Base-by-base conservation (phyloP, 106 monocot species). In the Ottelia alismoides region DNA sequence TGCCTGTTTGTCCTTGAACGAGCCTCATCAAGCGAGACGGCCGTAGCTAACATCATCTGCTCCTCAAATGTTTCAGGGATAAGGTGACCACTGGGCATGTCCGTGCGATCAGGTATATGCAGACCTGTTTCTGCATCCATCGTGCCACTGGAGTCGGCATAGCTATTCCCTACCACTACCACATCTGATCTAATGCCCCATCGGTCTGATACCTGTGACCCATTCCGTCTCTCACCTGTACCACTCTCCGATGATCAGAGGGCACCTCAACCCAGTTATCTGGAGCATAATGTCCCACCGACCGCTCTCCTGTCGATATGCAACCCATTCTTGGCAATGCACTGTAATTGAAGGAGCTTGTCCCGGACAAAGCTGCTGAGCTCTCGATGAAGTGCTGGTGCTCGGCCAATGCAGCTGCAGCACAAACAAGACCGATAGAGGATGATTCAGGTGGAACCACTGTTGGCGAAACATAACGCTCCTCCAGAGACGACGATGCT, bases 1-100 rank as follows among this genome's bases (percentile, higher is more conserved):
- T 67, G 76, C 17, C 67, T 29, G 49, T 56, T 72, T 27, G 55
- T 51, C 62, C 70, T 92, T 0, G 73, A 67, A 27, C 75, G 64
- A 23, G 83, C 80, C 20, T 88, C 94, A 1, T 75, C 78, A 4
- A 85, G 45, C 0, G 96, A 85, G 77, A 96, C 71, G 10, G 96
- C 79, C 78, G 85, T 81, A n/a, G 81, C 85, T 21, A 89, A 63
- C 81, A 78, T 89, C 88, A 89, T 78, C 61, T 96, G 82, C 74
- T 96, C 85, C 62, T 96, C 89, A 30, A 78, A 89, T 51, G 74
- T 79, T 30, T 89, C 89, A 0, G 81, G 94, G 35, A 82, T 11
- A 35, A 72, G 40, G 53, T 74, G 60, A 9, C 57, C 68, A 1
- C 64, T 31, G 45, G 61, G 17, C 55, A 64, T 35, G 18, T 28